A percentile compares a stretch with the other conserved stretches of the same genome.
These are phyloP conservation scores for Mallotus nudiflorus DNA, from an alignment of 345 rosid genomes.

Conservation along the genomic window DNA sequence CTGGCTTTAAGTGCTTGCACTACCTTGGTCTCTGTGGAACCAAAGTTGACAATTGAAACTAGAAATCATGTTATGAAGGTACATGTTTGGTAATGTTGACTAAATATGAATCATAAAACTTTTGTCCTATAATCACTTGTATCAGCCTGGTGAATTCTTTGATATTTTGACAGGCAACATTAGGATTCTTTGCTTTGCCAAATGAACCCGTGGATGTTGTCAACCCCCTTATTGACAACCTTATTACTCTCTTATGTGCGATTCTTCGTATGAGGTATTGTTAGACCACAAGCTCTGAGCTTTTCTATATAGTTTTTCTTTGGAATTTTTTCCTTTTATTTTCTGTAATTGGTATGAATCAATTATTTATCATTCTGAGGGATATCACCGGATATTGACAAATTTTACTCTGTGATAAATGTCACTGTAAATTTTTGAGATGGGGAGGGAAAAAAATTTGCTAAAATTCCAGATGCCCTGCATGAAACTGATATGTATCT, in stretches of 20 bases:
- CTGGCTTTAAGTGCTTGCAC: slow-evolving; percentile 96
- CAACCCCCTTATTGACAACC: slow-evolving; percentile 84
- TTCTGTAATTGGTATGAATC: not conserved
- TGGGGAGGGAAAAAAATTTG: not conserved
- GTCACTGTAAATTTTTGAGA: not conserved
- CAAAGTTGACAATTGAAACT: slow-evolving; percentile 88
- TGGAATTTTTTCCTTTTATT: not conserved
- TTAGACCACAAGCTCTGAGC: slow-evolving; percentile 5
- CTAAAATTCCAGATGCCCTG: not conserved
- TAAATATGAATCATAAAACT: not conserved
- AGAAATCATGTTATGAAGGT: slow-evolving; percentile 96
- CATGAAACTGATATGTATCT: not conserved
- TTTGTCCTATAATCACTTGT: not conserved
- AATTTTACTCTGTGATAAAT: not conserved
- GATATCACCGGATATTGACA: not conserved
- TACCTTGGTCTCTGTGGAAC: slow-evolving; percentile 95
- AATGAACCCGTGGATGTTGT: slow-evolving; percentile 86
- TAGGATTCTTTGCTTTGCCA: slow-evolving; percentile 92
- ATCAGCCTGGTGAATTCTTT: slow-evolving; percentile 8
- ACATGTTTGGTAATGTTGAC: slow-evolving; percentile 9
- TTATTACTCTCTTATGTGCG: slow-evolving; percentile 89
- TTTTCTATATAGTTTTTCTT: not conserved
- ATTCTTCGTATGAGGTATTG: slow-evolving; percentile 93
- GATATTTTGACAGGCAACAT: slow-evolving; percentile 70
- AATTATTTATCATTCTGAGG: not conserved